Evolutionary conservation across 2,329 filamentous ascomycete species (phyloP).

Genomic region (Colletotrichum chrysophilum): DNA sequence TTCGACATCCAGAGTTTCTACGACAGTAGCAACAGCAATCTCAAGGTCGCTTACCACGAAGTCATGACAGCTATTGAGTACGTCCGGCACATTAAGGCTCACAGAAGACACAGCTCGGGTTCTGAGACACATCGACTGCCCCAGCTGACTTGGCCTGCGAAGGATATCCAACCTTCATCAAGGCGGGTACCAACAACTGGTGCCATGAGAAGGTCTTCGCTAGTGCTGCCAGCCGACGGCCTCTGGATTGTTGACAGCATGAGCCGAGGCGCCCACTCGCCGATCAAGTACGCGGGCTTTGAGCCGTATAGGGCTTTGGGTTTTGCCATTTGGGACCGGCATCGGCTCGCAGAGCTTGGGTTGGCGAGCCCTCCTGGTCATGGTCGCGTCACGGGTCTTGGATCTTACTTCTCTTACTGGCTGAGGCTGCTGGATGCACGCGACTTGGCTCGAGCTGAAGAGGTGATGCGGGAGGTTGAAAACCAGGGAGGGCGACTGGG

Average conservation of each 20-base stretch:
- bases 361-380: conserved; percentile 5
- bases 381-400: conserved; percentile 3
- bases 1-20: not conserved
- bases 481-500: not conserved
- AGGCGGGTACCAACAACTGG: not conserved
- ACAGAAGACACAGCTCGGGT: rapidly evolving
- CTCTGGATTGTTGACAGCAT: conserved; percentile 19
- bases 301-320: conserved; percentile 4
- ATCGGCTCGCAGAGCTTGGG: not conserved
- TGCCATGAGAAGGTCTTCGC: not conserved
- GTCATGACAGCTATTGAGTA: conserved; percentile 10
- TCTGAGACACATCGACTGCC: not conserved
- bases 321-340: conserved; percentile 9
- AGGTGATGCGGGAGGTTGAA: conserved; percentile 4
- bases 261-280: conserved; percentile 4
- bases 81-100: not conserved
- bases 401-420: conserved; percentile 2
- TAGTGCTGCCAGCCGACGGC: conserved; percentile 1
- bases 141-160: too few species aligned
- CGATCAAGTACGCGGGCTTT: conserved; percentile 14
- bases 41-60: conserved; percentile 8
- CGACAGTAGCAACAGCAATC: conserved; percentile 8
- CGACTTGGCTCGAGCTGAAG: not conserved
- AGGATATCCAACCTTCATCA: not conserved
- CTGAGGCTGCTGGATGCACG: not conserved